Percentiles rank a stretch among this genome's conserved stretches.
These are phyloP conservation scores for Beauveria bassiana DNA, from an alignment of 2,329 filamentous ascomycete species.

Conservation along the genomic window DNA sequence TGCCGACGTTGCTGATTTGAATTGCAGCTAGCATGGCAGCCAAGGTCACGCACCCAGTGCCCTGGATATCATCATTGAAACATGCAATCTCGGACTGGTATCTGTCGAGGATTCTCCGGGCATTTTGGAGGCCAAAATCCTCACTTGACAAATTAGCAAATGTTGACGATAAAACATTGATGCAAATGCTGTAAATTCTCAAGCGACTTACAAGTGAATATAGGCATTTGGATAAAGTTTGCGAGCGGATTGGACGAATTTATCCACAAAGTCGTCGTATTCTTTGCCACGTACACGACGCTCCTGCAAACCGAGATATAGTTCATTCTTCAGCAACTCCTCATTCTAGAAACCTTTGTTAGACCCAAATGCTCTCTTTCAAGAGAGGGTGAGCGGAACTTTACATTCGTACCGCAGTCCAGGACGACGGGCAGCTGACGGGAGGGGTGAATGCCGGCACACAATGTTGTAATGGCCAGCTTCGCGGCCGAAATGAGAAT, in stretches of 20 bases:
- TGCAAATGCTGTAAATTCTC: too few species aligned
- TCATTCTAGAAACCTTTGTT: slow-evolving; percentile 44
- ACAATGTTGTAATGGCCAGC: slow-evolving; percentile 72
- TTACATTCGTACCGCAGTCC: slow-evolving; percentile 69
- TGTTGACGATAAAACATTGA: not conserved
- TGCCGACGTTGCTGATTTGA: slow-evolving; percentile 57
- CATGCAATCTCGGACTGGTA: slow-evolving; percentile 69
- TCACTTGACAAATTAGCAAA: slow-evolving; percentile 33
- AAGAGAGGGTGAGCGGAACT: too few species aligned
- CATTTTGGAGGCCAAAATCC: slow-evolving; percentile 74
- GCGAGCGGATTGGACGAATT: slow-evolving; percentile 60
- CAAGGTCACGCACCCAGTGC: slow-evolving; percentile 79
- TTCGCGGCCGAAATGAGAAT: slow-evolving; percentile 82
- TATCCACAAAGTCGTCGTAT: slow-evolving; percentile 72
- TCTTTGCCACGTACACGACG: slow-evolving; percentile 59
- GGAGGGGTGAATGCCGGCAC: slow-evolving; percentile 77
- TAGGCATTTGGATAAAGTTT: slow-evolving; percentile 71
- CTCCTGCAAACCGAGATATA: slow-evolving; percentile 70
- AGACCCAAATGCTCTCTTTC: not conserved
- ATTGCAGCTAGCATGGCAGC: slow-evolving; percentile 73
- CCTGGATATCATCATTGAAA: slow-evolving; percentile 89
- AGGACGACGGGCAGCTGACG: slow-evolving; percentile 73
- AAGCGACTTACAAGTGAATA: slow-evolving; percentile 57
- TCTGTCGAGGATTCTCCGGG: slow-evolving; percentile 65
- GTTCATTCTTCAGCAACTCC: slow-evolving; percentile 61